Base-by-base conservation (phyloP, 495 filamentous ascomycete species). In the Aspergillus ostianus region DNA sequence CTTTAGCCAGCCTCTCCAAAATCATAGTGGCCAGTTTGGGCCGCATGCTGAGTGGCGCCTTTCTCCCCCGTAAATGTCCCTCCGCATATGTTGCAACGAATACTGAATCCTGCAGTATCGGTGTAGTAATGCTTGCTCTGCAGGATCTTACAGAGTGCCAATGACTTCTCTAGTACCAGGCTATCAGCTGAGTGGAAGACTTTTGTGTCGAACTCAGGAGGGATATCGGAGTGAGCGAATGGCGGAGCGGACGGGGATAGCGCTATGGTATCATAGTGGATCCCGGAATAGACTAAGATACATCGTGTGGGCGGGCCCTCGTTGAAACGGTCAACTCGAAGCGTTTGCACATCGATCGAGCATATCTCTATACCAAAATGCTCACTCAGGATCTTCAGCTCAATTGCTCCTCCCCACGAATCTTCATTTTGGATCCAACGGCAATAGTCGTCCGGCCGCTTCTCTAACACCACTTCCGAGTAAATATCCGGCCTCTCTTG, bases 241-340 rank as follows among this genome's bases (percentile, higher is more conserved):
- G 82, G 82, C 21, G 84, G 80, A 59, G 85, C 82, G 15, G 81
- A 84, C 1, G 88, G 87, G 10, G 82, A 84, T 64, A 95, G 80
- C 0, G 89, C 90, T 53, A 97, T 85, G n/a, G 89, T 85, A 71
- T 98, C 94, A 70, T 98, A 98, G 67, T 98, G 94, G 55, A 98
- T 93, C 0, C 92, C 92, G 0, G 90, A 93, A 72, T 97, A 98
- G 2, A 97, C 86, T 29, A 98, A 77, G 44, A 98, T 85, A 71
- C 91, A 91, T 29, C 92, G 77, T 19, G 79, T 83, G 1, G 78
- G 69, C 26, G 80, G 82, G 1, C 86, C 86, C 67, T 97, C 91
- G 62, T 96, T 97, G 70, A 95, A 95, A 19, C 82, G 81, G 66
- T 96, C 90, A 6, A 88, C 76, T 13, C 85, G 77, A 18, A 85